Conservation (phyloP, 345 rosid species). For the Microthlaspi erraticum region DNA sequence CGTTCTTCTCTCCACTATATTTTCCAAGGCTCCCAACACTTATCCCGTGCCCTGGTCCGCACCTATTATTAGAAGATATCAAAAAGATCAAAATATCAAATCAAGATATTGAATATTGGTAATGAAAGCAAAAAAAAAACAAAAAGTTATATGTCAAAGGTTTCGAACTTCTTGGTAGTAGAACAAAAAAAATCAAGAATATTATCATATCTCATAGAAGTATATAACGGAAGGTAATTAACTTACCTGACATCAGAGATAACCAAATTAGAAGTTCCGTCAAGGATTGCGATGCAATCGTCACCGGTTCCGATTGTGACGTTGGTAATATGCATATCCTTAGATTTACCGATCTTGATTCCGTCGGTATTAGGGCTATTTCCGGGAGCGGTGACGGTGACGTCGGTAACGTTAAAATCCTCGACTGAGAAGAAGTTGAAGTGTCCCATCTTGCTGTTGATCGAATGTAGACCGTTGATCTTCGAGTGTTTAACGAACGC, state of each 20-base stretch:
- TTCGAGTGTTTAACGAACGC: slow-evolving; percentile 34
- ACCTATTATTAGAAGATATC: no score
- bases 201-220: neutral
- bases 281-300: slow-evolving; percentile 48
- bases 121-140: neutral
- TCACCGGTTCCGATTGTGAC: slow-evolving; percentile 44
- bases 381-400: slow-evolving; percentile 37
- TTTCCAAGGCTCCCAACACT: slow-evolving; percentile 44
- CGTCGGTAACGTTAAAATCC: slow-evolving; percentile 33
- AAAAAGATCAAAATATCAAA: no score
- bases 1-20: slow-evolving; percentile 20
- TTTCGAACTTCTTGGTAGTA: no score
- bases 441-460: slow-evolving; percentile 48
- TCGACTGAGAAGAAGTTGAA: slow-evolving; percentile 34
- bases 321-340: slow-evolving; percentile 8
- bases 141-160: no score
- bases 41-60: slow-evolving; percentile 52
- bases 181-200: neutral
- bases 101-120: no score
- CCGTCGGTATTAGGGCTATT: slow-evolving; percentile 50
- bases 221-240: neutral
- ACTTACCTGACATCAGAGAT: slow-evolving; percentile 37
- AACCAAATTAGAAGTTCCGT: slow-evolving; percentile 36
- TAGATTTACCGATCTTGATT: slow-evolving; percentile 47
- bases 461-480: slow-evolving; percentile 30